A percentile compares a stretch with the other conserved stretches of the same genome.
Evolutionary conservation across 1,139 yeast genomes (phyloP).

Genomic region (Debaryomycetaceae sp.): DNA sequence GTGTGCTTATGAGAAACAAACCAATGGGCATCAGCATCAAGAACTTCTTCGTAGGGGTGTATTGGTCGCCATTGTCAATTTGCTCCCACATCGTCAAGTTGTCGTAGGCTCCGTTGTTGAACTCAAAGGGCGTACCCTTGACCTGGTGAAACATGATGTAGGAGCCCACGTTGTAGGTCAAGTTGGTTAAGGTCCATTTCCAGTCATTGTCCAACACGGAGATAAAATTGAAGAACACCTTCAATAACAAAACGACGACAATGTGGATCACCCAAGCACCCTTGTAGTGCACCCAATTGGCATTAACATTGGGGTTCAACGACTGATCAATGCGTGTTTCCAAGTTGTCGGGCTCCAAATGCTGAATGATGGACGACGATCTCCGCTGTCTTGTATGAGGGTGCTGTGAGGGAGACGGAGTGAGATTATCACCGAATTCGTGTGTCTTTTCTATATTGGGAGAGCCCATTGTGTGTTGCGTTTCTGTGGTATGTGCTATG

Average conservation of each 20-base stretch:
- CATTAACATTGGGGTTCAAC: constrained; percentile 83
- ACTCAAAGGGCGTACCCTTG: constrained; percentile 95
- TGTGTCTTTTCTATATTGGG: constrained; percentile 7
- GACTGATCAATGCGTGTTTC: constrained; percentile 93
- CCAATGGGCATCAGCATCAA: constrained; percentile 86
- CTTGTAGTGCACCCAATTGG: constrained; percentile 92
- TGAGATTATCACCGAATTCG: constrained; percentile 9
- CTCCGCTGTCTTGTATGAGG: constrained; percentile 38
- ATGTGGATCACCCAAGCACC: constrained; percentile 96
- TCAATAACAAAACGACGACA: constrained; percentile 70
- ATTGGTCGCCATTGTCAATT: constrained; percentile 93
- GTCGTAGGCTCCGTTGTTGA: constrained; percentile 94
- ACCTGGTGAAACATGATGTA: constrained; percentile 96
- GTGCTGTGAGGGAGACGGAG: constrained; percentile 28
- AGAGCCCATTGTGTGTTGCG: constrained; percentile 1
- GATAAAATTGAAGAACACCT: constrained; percentile 71
- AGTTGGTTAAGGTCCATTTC: constrained; percentile 91
- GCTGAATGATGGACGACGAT: constrained; percentile 62
- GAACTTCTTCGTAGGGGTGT: constrained; percentile 94
- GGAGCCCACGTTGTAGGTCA: constrained; percentile 85
- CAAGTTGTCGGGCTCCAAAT: constrained; percentile 86
- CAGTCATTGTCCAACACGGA: constrained; percentile 71
- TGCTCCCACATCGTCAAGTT: constrained; percentile 99
- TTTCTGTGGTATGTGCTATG: constrained; percentile 1
- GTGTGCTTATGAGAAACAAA: constrained; percentile 82